These are phyloP conservation scores for Cyberlindnera nakhonratchasimensis DNA, from an alignment of 805 yeast genomes.

Conservation along the genomic window DNA sequence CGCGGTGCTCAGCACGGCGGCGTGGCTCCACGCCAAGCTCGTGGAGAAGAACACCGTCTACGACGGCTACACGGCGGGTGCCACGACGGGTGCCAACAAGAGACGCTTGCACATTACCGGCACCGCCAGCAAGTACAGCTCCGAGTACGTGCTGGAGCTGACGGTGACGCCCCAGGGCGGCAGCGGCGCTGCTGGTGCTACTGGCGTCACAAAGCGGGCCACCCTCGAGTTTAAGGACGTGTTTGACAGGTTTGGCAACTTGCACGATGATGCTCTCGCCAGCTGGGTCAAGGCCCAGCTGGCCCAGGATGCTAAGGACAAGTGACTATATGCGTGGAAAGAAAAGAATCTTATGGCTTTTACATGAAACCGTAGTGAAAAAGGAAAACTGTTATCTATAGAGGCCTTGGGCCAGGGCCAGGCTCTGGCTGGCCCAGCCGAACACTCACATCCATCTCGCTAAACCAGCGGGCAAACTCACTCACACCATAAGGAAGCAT, in stretches of 20 bases:
- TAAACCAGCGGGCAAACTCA: constrained; percentile 39
- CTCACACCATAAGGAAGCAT: constrained; percentile 61
- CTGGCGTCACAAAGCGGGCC: constrained; percentile 15
- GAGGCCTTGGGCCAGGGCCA: background rate
- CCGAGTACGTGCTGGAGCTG: constrained; percentile 42
- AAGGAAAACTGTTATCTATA: too few species aligned
- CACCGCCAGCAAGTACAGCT: constrained; percentile 38
- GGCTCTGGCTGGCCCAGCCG: background rate
- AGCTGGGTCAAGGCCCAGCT: constrained; percentile 36
- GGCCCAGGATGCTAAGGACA: constrained; percentile 34
- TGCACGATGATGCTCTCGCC: constrained; percentile 39
- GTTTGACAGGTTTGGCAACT: constrained; percentile 39
- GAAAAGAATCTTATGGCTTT: too few species aligned
- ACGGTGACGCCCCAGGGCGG: constrained; percentile 22
- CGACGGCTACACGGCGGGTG: constrained; percentile 34
- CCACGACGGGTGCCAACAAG: constrained; percentile 23
- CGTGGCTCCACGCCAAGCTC: constrained; percentile 36
- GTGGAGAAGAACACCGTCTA: constrained; percentile 43
- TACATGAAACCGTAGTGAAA: constrained; percentile 9
- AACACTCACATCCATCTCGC: constrained; percentile 60
- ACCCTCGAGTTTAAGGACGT: constrained; percentile 32
- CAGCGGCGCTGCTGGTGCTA: background rate
- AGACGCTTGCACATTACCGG: constrained; percentile 29
- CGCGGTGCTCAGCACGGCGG: constrained; percentile 34
- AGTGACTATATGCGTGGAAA: constrained; percentile 22